phyloP scores from a whole-genome alignment of 805 yeast species.

The Torulaspora franciscae region DNA sequence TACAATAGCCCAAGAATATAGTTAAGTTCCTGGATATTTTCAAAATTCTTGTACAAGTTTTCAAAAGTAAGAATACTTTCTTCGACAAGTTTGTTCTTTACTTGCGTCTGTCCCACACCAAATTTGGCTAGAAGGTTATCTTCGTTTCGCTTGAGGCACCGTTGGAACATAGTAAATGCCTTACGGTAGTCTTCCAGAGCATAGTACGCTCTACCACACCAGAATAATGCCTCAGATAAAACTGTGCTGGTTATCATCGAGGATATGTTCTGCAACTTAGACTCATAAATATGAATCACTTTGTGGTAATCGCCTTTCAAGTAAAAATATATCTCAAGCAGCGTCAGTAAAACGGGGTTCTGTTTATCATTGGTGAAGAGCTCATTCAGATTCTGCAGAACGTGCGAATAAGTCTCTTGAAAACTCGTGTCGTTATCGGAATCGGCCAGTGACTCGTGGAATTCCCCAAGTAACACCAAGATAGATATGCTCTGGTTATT shows the following conservation, averaged over 20 bases:
- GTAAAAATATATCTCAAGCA: slow-evolving; percentile 67
- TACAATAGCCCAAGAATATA: slow-evolving; percentile 74
- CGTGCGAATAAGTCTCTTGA: slow-evolving; percentile 50
- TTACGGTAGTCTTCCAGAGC: slow-evolving; percentile 54
- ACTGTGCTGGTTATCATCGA: slow-evolving; percentile 37
- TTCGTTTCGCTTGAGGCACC: slow-evolving; percentile 61
- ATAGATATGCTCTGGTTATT: slow-evolving; percentile 56
- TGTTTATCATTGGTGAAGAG: slow-evolving; percentile 40
- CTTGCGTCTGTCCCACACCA: slow-evolving; percentile 83
- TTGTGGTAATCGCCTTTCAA: slow-evolving; percentile 56
- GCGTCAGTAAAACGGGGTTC: slow-evolving; percentile 58
- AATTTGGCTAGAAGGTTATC: slow-evolving; percentile 63
- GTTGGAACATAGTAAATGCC: slow-evolving; percentile 69
- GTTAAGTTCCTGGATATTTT: slow-evolving; percentile 67
- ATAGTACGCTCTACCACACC: slow-evolving; percentile 81
- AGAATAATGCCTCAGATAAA: slow-evolving; percentile 62
- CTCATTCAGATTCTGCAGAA: slow-evolving; percentile 44
- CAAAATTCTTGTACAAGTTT: slow-evolving; percentile 56
- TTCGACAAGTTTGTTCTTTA: slow-evolving; percentile 63
- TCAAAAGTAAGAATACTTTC: slow-evolving; percentile 88
- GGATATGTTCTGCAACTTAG: slow-evolving; percentile 39
- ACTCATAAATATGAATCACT: slow-evolving; percentile 54
- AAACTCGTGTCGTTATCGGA: slow-evolving; percentile 50
- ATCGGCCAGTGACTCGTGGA: slow-evolving; percentile 58
- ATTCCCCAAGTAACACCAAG: slow-evolving; percentile 60